Base-by-base conservation (phyloP, 495 filamentous ascomycete species). In the Daldinia decipiens region DNA sequence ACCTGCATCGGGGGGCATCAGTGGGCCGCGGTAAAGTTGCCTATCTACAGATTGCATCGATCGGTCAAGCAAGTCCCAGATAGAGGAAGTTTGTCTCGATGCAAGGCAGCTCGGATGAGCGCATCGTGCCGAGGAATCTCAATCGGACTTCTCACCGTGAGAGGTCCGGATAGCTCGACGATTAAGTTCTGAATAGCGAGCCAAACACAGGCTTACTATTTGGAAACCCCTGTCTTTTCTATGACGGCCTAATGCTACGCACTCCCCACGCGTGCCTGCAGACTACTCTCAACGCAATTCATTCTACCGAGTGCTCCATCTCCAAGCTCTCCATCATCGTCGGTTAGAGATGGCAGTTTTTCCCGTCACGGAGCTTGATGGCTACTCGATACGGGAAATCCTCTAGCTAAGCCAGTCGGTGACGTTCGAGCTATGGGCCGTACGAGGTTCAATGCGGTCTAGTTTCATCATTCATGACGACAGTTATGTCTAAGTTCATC, bases 1-100 rank as follows among this genome's bases (percentile, higher is more conserved):
- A 77, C 76, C 70, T 77, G 71, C 68, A 74, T 72, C 58, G 56
- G 64, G 66, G 69, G 71, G 69, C 68, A 74, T 72, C 58, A 52
- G 64, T 68, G 69, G 71, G 60, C 62, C 69, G 68, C 56, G 45
- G 68, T 61, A 69, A 73, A 73, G 62, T 55, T 73, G 57, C 62
- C 71, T 69, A 68, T 68, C 64, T 67, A 53, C 55, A 59, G 50
- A 59, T 53, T 55, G 55, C 69, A 59, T 71, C 68, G 62, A 71
- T 71, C 69, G 55, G 65, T 34, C 56, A 71, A 65, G 39, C 60
- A 55, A 19, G 60, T 38, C 55, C 17, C 26, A 59, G 34, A 55
- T 17, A 55, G 36, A 32, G 68, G 53, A 47, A 65, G 63, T 67
- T 67, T 71, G 68, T 55, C 43, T 59, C 43, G 59, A 65, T 55